Evolutionary conservation across 208 protist genomes (phyloP), one percentile per base, ranked within the genome.

Genomic region (Wallacemonas sp.): DNA sequence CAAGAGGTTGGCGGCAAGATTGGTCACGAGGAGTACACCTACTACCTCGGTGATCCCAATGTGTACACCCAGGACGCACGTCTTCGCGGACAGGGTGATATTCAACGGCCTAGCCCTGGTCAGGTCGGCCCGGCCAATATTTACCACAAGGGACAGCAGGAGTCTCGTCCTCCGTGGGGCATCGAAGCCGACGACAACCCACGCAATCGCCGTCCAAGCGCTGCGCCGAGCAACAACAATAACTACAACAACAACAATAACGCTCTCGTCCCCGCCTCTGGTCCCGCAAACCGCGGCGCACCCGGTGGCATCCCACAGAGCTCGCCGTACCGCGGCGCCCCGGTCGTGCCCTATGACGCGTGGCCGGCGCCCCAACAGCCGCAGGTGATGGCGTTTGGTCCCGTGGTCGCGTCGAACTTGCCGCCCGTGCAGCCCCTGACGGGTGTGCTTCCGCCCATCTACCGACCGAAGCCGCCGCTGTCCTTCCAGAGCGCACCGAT

Each of bases 1-100:
- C 79, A 92, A 68, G 70, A 75, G 65, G 54, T 93, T 28, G 72
- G 85, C 16, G 90, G 79, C 18, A 95, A 95, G 50, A 93, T 95
- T 74, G 86, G 86, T 18, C 90, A 95, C 63, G 78, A 84, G 14
- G 87, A 93, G 49, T 89, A 86, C 49, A 63, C 82, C 23, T 95
- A 95, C 68, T 52, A 78, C 16, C 72, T 95, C 10, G 74, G 72
- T 31, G 73, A 87, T 11, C 65, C 72, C 7, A 66, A 46, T 36
- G 59, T 52, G 14, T 72, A 74, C 28, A 54, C 74, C 23, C 65
- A 77, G 39, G 45, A 71, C 18, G 44, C 69, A 7, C 46, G 23
- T 20, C 39, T 73, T 1, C 70, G 67, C 18, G 67, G 38, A 1
- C 79, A 82, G 46, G 71, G 74, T 41, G 61, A 79, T 67, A 62